These are phyloP conservation scores for Sequoia sempervirens DNA, from an alignment of 75 land plant species.

Conservation along the genomic window DNA sequence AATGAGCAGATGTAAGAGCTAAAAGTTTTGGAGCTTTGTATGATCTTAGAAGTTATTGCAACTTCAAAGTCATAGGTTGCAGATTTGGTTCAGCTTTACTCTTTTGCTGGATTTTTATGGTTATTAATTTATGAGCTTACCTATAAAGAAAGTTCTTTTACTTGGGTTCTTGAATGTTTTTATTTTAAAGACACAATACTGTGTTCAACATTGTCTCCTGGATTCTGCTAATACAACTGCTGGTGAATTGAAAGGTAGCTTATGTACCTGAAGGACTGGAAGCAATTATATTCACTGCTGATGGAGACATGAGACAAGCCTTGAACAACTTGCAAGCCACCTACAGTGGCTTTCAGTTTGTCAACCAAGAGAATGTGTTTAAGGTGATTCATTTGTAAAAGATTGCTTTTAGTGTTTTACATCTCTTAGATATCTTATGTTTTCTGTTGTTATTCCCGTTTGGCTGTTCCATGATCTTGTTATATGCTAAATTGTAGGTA, in stretches of 20 bases:
- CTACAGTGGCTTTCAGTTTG: constrained; percentile 88
- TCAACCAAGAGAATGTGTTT: constrained; percentile 98
- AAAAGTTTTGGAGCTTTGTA: not conserved
- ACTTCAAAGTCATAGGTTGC: not conserved
- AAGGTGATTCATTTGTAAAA: constrained; percentile 47
- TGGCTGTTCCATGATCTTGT: constrained; percentile 2
- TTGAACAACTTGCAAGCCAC: constrained; percentile 98
- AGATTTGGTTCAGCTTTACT: not conserved
- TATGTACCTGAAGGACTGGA: constrained; percentile 98
- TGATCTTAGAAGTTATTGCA: not conserved
- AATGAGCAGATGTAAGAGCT: not conserved
- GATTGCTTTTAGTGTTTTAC: not conserved
- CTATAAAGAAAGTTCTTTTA: not conserved
- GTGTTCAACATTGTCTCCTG: not conserved
- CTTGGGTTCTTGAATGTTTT: not conserved
- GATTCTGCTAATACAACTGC: not conserved
- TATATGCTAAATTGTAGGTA: constrained; percentile 49
- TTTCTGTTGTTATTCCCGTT: not conserved
- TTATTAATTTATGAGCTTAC: not conserved
- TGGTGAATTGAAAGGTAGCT: constrained; percentile 58
- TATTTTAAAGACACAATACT: not conserved
- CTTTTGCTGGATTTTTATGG: not conserved
- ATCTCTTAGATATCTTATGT: not conserved
- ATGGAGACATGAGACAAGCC: constrained; percentile 99
- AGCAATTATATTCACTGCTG: constrained; percentile 99